Percentiles rank a stretch among this genome's conserved stretches.
Evolutionary conservation across 441 rosid genomes (phyloP).

Genomic region (Mallotus repandus): DNA sequence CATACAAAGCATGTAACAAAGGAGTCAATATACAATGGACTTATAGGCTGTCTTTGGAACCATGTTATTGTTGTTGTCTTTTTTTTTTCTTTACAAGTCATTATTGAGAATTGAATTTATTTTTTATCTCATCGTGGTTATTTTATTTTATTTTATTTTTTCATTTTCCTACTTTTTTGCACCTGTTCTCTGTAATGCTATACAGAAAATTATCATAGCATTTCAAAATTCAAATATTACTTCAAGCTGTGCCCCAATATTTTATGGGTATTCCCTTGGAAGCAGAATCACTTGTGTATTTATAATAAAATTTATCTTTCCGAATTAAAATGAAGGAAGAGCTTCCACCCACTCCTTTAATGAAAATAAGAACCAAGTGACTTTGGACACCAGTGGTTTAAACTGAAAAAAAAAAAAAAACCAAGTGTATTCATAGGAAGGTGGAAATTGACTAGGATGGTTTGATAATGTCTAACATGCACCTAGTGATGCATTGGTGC

Average conservation of each 20-base stretch:
- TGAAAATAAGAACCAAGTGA: too few relatives aligned
- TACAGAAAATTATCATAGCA: neutral
- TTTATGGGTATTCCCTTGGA: neutral
- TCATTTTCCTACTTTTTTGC: neutral
- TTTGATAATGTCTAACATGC: neutral
- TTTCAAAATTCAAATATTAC: neutral
- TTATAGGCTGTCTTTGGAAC: neutral
- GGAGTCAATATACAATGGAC: neutral
- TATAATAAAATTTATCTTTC: neutral
- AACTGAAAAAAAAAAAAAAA: too few relatives aligned
- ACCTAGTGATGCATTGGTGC: neutral
- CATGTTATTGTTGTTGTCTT: neutral
- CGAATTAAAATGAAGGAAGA: neutral
- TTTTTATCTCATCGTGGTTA: neutral
- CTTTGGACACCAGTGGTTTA: too few relatives aligned
- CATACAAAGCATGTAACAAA: neutral
- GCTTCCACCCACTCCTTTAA: neutral
- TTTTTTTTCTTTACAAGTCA: neutral
- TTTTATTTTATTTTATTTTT: neutral
- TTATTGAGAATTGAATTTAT: neutral
- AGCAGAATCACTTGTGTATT: neutral
- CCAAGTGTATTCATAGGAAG: neutral
- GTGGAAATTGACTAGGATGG: slow-evolving; percentile 1
- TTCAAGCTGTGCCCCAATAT: neutral
- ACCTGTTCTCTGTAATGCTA: neutral